Base-by-base conservation (phyloP, 2,329 filamentous ascomycete species). In the Myriosclerotinia duriaeana region DNA sequence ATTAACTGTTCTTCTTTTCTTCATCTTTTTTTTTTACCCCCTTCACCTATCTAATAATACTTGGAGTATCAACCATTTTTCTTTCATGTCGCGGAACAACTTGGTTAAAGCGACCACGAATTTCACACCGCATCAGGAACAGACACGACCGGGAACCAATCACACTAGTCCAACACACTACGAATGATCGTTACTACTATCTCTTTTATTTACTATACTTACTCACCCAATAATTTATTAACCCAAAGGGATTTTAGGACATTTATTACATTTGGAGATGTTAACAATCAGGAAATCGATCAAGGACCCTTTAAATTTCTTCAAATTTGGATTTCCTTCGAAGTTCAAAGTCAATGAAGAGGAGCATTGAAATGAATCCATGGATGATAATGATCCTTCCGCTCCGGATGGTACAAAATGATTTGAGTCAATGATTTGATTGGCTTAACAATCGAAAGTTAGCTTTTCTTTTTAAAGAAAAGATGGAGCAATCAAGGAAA, bases 51-150 rank as follows among this genome's bases (percentile, higher is more conserved):
- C 6, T 9, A 22, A 17, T 22, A 42, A 53, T 15, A 17, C 5
- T n/a, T 14, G 9, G 17, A 30, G 30, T 30, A 6, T 22, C 44
- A 46, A 46, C 15, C 44, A n/a, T 44, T 40, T 46, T 55, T 7
- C 36, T 44, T 54, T n/a, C 9, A 48, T 55, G 38, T 30, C 61
- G 15, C 52, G 20, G 52, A 55, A n/a, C n/a, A n/a, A n/a, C n/a
- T 55, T 53, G 40, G 26, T 64, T 46, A 64, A 56, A 64, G 62
- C 62, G 52, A 56, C 62, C 50, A 56, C 30, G 20, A 42, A 40
- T 64, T 55, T 54, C 53, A 56, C 61, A 64, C 61, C 40, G 52
- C 61, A 64, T 54, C 26, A 42, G 52, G 52, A 55, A 64, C 22
- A 46, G 30, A 20, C 56, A 50, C 42, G 56, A 50, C 56, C 56